Conservation (phyloP, 73 alveolate genomes). For the Symbiodinium natans region DNA sequence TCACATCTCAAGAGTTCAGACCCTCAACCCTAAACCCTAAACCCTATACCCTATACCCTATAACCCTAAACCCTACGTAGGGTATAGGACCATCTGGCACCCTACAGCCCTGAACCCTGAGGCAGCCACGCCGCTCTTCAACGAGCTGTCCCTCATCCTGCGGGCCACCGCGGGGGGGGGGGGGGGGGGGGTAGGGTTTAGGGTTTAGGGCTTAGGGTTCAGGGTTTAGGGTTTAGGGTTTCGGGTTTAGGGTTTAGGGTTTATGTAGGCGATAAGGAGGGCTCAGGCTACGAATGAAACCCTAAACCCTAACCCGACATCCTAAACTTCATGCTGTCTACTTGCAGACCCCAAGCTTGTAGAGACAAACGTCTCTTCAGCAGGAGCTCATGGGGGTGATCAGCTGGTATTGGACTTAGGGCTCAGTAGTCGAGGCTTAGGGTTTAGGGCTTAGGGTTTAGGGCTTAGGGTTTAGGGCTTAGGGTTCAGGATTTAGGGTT, state of each 20-base stretch:
- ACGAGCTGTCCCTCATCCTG: conserved; percentile 76
- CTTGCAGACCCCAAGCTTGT: neutral
- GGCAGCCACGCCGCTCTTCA: conserved; percentile 74
- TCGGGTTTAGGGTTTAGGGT: too few species aligned
- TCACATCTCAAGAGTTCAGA: neutral
- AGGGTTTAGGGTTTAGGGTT: neutral
- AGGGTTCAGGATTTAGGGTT: neutral
- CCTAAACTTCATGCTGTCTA: too few species aligned
- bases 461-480: neutral
- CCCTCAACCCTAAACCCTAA: too few species aligned
- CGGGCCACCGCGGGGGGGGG: neutral
- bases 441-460: neutral
- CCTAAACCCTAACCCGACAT: neutral
- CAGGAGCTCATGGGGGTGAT: neutral
- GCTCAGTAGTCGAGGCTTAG: neutral
- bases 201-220: neutral
- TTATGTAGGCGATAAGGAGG: neutral
- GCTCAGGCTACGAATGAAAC: neutral
- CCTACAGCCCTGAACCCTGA: too few species aligned
- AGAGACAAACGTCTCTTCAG: neutral
- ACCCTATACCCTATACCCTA: too few species aligned
- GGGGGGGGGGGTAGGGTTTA: too few species aligned
- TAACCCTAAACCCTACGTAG: too few species aligned
- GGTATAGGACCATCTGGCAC: too few species aligned
- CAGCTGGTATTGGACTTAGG: too few species aligned